Percentiles rank a stretch among this genome's conserved stretches.
Conservation (phyloP, 75 land plant species). For the Cupressus sempervirens region DNA sequence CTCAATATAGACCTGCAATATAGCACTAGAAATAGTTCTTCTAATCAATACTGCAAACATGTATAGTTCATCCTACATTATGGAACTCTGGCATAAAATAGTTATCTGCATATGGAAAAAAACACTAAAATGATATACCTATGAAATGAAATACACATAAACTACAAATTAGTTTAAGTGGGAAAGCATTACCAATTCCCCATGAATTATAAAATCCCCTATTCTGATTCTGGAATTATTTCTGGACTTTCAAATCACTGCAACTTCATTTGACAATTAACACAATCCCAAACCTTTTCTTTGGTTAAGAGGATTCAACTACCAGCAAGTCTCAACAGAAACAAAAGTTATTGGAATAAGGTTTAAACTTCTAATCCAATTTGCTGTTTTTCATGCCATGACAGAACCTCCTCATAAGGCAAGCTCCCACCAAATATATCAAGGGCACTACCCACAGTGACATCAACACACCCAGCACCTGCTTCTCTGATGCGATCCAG, state of each 20-base stretch:
- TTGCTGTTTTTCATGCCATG: conserved; percentile 72
- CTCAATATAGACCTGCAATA: background rate
- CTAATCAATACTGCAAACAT: background rate
- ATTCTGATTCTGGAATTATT: background rate
- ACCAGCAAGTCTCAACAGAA: background rate
- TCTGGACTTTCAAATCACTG: background rate
- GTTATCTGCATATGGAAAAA: background rate
- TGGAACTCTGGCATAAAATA: background rate
- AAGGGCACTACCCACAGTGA: conserved; percentile 90
- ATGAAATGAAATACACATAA: background rate
- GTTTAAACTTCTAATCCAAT: background rate
- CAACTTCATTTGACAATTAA: background rate
- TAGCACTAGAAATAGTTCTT: background rate
- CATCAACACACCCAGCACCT: conserved; percentile 79
- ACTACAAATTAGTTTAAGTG: background rate
- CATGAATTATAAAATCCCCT: background rate
- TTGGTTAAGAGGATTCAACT: background rate
- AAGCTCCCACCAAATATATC: conserved; percentile 92
- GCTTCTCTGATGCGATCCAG: conserved; percentile 73
- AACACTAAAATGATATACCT: background rate
- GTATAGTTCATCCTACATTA: background rate
- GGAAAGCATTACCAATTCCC: background rate
- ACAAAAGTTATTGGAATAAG: background rate
- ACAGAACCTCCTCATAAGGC: conserved; percentile 72
- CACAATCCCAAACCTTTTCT: background rate